Conservation (phyloP, 73 alveolate species). For the Paramecium sonneborni region DNA sequence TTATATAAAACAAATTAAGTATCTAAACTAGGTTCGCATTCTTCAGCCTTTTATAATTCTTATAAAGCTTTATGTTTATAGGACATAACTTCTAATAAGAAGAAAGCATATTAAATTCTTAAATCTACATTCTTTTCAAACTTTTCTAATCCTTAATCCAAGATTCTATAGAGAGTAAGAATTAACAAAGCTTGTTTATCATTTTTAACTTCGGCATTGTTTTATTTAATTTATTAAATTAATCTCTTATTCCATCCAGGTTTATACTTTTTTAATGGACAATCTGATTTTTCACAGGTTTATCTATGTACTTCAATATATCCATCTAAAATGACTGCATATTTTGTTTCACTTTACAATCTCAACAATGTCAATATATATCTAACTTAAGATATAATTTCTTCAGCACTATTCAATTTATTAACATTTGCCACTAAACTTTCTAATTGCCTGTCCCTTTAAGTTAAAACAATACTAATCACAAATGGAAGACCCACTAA, state of each 20-base stretch:
- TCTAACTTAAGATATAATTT: not conserved
- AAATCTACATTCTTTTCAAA: constrained; percentile 51
- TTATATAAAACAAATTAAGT: not conserved
- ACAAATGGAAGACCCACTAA: constrained; percentile 45
- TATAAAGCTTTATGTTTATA: constrained; percentile 40
- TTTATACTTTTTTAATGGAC: constrained; percentile 29
- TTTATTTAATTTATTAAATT: not conserved
- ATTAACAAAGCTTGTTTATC: constrained; percentile 27
- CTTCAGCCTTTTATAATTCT: constrained; percentile 45
- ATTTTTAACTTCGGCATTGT: constrained; percentile 11
- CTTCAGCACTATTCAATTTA: constrained; percentile 41
- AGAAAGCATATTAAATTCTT: constrained; percentile 20
- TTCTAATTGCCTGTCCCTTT: constrained; percentile 27
- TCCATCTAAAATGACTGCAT: constrained; percentile 40
- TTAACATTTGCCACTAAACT: constrained; percentile 37
- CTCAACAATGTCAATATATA: not conserved
- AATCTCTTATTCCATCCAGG: constrained; percentile 45
- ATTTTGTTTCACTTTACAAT: not conserved
- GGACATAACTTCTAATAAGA: constrained; percentile 17
- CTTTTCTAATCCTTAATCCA: constrained; percentile 24
- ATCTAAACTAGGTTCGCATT: constrained; percentile 28
- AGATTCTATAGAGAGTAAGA: not conserved
- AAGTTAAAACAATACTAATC: not conserved
- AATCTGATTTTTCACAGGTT: constrained; percentile 13
- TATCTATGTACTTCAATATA: constrained; percentile 23